These are phyloP conservation scores for Russula emetica DNA, from an alignment of 768 basidiomycete species.

Conservation along the genomic window DNA sequence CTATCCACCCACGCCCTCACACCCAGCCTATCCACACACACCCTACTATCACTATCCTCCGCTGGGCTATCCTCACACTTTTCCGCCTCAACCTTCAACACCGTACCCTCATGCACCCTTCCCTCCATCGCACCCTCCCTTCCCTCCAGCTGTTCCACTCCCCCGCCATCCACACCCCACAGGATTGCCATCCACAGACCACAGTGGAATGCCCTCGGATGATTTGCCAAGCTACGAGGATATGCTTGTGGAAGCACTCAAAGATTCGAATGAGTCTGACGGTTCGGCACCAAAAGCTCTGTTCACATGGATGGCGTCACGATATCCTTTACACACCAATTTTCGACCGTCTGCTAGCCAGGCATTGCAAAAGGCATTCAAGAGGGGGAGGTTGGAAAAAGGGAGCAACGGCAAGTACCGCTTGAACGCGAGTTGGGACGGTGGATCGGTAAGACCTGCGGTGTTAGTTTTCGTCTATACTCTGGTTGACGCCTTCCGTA, in stretches of 20 bases:
- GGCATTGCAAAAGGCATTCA: slow-evolving; percentile 82
- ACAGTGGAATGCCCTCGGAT: slow-evolving; percentile 33
- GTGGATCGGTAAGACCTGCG: slow-evolving; percentile 60
- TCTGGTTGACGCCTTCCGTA: not conserved
- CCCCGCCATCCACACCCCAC: slow-evolving; percentile 18
- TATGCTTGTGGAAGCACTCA: slow-evolving; percentile 81
- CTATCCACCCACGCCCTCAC: slow-evolving; percentile 41
- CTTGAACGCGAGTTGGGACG: slow-evolving; percentile 74
- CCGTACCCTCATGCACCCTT: slow-evolving; percentile 38
- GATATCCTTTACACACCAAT: slow-evolving; percentile 82
- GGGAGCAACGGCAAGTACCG: slow-evolving; percentile 68
- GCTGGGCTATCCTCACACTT: slow-evolving; percentile 37
- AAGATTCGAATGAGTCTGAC: slow-evolving; percentile 61
- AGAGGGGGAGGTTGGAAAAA: slow-evolving; percentile 77
- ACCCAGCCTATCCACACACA: slow-evolving; percentile 55
- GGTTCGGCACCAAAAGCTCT: slow-evolving; percentile 80
- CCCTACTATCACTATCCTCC: slow-evolving; percentile 66
- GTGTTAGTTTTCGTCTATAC: too few species aligned
- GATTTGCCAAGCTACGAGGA: slow-evolving; percentile 86
- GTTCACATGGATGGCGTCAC: slow-evolving; percentile 78
- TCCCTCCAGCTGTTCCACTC: slow-evolving; percentile 29
- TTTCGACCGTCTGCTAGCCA: slow-evolving; percentile 88
- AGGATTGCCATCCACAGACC: slow-evolving; percentile 30
- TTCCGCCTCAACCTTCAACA: slow-evolving; percentile 33
- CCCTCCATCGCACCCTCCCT: slow-evolving; percentile 32